Conservation (phyloP, 2,329 filamentous ascomycete species). For the Sclerotinia glacialis region DNA sequence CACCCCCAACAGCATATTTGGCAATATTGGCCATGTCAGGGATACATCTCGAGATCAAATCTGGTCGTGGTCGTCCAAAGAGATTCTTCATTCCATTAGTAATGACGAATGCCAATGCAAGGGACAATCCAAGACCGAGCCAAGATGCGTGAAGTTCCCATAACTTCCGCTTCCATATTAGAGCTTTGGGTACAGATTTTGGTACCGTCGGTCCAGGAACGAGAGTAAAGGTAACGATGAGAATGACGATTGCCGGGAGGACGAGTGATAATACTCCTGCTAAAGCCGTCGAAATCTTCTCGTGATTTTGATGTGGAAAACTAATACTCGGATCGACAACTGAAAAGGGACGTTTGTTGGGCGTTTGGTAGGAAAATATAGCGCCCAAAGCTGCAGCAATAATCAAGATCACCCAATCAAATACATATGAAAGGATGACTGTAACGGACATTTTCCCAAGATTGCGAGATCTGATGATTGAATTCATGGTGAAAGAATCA, state of each 20-base stretch:
- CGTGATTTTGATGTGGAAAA: conserved; percentile 67
- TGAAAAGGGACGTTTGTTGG: conserved; percentile 69
- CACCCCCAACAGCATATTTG: conserved; percentile 61
- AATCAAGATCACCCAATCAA: conserved; percentile 19
- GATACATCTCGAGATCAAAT: conserved; percentile 67
- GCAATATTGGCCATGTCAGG: conserved; percentile 67
- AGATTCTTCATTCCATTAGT: conserved; percentile 81
- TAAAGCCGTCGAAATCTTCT: conserved; percentile 68
- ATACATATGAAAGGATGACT: conserved; percentile 21
- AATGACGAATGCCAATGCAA: conserved; percentile 72
- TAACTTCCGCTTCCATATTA: conserved; percentile 76
- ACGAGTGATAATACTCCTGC: conserved; percentile 62
- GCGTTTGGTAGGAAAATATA: conserved; percentile 41
- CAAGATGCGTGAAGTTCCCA: conserved; percentile 89
- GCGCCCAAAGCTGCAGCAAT: conserved; percentile 11
- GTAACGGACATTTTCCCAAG: conserved; percentile 13
- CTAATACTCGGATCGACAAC: conserved; percentile 72
- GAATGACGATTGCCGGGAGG: conserved; percentile 65
- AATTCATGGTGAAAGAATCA: conserved; percentile 15
- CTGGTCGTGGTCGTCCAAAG: conserved; percentile 62
- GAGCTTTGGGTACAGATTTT: conserved; percentile 56
- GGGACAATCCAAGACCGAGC: conserved; percentile 74
- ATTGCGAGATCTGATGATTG: conserved; percentile 8
- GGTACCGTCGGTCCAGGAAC: conserved; percentile 70
- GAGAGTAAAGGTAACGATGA: conserved; percentile 64